Evolutionary conservation across 1,284 basidiomycete species (phyloP), one percentile per base, ranked within the genome.

Genomic region (Puccinia polysora): DNA sequence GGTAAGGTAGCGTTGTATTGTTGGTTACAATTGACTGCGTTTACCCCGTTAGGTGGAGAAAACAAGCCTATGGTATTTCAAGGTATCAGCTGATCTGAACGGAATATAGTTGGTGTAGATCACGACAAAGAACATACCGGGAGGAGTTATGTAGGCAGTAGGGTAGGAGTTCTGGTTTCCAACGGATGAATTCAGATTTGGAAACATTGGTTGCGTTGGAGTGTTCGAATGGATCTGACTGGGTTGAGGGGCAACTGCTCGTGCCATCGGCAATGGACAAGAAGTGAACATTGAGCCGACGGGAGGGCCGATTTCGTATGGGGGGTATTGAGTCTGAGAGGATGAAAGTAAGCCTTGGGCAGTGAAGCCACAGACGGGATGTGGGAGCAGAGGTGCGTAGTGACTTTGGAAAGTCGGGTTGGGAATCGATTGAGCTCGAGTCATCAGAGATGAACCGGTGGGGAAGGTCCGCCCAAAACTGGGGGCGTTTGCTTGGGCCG

Each of bases 391-490:
- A 12, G 47, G 8, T 36, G 63, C 32, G 34, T 38, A 65, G 30
- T 53, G 47, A 53, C 18, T 52, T 30, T 36, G n/a, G 23, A 65
- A 65, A 15, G 34, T 23, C 23, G 63, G 28, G n/a, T 3, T 25
- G 8, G 63, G 40, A 10, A 62, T n/a, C 30, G 59, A 49, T 62
- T 62, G 59, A n/a, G 45, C 49, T 47, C 59, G 40, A 25, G 32
- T 43, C 23, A 62, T 62, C 25, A 47, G 6, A 20, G 59, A 43
- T 2, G 59, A 8, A 18, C 40, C 30, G 28, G 59, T 30, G 10
- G 59, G 30, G 7, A 62, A 43, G 18, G 59, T 47, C 40, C 59
- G 59, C 43, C 40, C 23, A 30, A 62, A 62, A 28, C 30, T 12
- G 1, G 59, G 14, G 18, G 43, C 10, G 4, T 47, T 20, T 25